A percentile compares a stretch with the other conserved stretches of the same genome.
phyloP scores from a whole-genome alignment of 2,329 filamentous ascomycete species.

The Cladorrhinum sp. region DNA sequence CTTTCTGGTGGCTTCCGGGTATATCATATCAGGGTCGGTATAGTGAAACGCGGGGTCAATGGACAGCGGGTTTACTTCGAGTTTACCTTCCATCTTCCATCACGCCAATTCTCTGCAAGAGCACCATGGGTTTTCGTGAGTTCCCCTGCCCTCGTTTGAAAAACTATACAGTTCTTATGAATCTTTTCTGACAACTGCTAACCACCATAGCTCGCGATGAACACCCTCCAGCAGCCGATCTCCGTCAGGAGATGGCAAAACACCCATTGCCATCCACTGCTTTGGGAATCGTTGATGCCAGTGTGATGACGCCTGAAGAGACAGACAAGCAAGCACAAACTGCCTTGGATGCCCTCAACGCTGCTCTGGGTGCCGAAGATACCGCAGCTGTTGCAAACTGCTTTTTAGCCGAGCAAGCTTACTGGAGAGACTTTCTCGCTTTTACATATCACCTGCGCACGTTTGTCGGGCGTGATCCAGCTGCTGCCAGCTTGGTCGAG shows the following conservation, averaged over 20 bases:
- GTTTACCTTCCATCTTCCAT: no score
- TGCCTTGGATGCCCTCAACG: conserved; percentile 22
- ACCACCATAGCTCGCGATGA: no score
- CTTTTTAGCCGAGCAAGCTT: conserved; percentile 34
- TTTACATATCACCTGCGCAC: conserved; percentile 39
- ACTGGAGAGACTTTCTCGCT: conserved; percentile 37
- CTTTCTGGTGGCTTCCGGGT: no score
- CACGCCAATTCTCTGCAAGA: no score
- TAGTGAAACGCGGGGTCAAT: no score
- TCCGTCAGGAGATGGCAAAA: conserved; percentile 26
- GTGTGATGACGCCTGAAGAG: conserved; percentile 11
- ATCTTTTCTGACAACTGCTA: no score
- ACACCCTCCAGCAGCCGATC: conserved; percentile 14
- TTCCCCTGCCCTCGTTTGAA: no score
- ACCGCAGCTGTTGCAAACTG: conserved; percentile 24
- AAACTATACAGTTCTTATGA: no score
- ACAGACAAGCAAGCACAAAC: conserved; percentile 15
- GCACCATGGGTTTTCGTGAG: no score
- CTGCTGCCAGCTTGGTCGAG: conserved; percentile 28
- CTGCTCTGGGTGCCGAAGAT: conserved; percentile 24
- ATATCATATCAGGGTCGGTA: no score
- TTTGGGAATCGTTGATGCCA: conserved; percentile 10
- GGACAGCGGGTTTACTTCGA: no score
- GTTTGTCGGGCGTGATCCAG: conserved; percentile 24
- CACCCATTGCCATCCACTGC: conserved; percentile 27